These are phyloP conservation scores for Pyrenochaeta sp. DNA, from an alignment of 2,329 filamentous ascomycete genomes.

Conservation along the genomic window DNA sequence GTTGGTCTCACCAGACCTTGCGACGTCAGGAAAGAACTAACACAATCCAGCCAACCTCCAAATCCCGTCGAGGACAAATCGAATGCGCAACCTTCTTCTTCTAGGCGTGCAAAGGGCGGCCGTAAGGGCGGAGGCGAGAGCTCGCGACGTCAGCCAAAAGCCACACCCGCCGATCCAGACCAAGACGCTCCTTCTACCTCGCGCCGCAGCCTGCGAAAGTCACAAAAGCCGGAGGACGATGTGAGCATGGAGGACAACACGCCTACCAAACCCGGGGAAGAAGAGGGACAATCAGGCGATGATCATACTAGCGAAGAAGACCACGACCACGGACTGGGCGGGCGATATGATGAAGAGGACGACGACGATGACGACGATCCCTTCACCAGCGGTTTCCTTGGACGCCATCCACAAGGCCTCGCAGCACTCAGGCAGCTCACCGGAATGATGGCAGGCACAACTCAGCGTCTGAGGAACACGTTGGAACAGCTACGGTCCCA, in stretches of 20 bases:
- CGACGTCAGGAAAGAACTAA: slow-evolving; percentile 24
- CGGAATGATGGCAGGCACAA: slow-evolving; percentile 85
- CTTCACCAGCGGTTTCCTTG: slow-evolving; percentile 68
- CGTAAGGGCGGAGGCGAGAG: slow-evolving; percentile 67
- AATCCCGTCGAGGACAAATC: slow-evolving; percentile 70
- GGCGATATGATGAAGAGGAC: slow-evolving; percentile 59
- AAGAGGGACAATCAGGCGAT: slow-evolving; percentile 40
- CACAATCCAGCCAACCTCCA: slow-evolving; percentile 63
- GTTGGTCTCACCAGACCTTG: slow-evolving; percentile 61
- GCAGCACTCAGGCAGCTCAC: slow-evolving; percentile 86
- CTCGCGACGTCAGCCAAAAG: slow-evolving; percentile 19
- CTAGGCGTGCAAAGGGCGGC: slow-evolving; percentile 77
- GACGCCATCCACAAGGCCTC: slow-evolving; percentile 66
- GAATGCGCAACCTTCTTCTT: slow-evolving; percentile 65
- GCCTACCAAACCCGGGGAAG: slow-evolving; percentile 65
- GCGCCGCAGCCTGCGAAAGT: slow-evolving; percentile 41
- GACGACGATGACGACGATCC: slow-evolving; percentile 66
- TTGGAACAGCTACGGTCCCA: slow-evolving; percentile 73
- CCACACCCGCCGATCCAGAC: slow-evolving; percentile 31
- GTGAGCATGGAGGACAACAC: slow-evolving; percentile 74
- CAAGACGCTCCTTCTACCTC: slow-evolving; percentile 41
- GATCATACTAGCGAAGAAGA: slow-evolving; percentile 61
- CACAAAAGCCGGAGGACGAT: slow-evolving; percentile 64
- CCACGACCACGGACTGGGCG: slow-evolving; percentile 55
- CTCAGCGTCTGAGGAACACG: slow-evolving; percentile 73